These are phyloP conservation scores for Alternaria dauci DNA, from an alignment of 2,329 filamentous ascomycete genomes.

Conservation along the genomic window DNA sequence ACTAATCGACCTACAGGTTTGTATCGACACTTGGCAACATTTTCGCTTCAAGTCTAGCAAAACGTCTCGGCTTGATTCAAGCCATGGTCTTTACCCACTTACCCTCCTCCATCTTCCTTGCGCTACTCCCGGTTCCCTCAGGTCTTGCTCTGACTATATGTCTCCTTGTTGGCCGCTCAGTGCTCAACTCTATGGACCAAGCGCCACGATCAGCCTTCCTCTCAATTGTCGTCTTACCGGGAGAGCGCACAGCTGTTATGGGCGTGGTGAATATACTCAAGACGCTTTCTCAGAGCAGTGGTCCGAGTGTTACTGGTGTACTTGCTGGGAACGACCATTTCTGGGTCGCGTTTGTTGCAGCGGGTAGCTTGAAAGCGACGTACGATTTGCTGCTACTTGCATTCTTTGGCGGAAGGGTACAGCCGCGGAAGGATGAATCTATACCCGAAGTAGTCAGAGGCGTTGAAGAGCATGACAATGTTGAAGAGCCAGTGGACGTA, in stretches of 20 bases:
- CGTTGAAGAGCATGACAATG: slow-evolving; percentile 3
- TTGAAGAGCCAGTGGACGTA: not conserved
- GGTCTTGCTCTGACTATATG: slow-evolving; percentile 39
- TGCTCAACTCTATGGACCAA: slow-evolving; percentile 51
- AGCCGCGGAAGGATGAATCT: slow-evolving; percentile 18
- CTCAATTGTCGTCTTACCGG: slow-evolving; percentile 42
- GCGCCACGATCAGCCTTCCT: slow-evolving; percentile 50
- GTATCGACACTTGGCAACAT: slow-evolving; percentile 44
- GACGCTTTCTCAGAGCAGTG: slow-evolving; percentile 46
- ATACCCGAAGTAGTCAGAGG: not conserved
- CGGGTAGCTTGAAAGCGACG: slow-evolving; percentile 45
- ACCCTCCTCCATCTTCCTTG: slow-evolving; percentile 48
- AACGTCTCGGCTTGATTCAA: slow-evolving; percentile 65
- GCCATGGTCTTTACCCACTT: slow-evolving; percentile 52
- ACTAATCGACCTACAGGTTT: slow-evolving; percentile 28
- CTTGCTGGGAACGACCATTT: slow-evolving; percentile 45
- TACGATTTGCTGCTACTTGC: slow-evolving; percentile 50
- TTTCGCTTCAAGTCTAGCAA: slow-evolving; percentile 61
- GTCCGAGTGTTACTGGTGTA: slow-evolving; percentile 48
- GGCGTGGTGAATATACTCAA: slow-evolving; percentile 52
- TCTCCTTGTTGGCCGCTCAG: slow-evolving; percentile 42
- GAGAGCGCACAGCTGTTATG: slow-evolving; percentile 52
- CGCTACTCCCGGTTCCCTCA: slow-evolving; percentile 38
- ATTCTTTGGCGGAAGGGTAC: slow-evolving; percentile 44
- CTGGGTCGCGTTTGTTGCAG: slow-evolving; percentile 52